Base-by-base conservation (phyloP, 345 rosid genomes). In the Combretum micranthum region DNA sequence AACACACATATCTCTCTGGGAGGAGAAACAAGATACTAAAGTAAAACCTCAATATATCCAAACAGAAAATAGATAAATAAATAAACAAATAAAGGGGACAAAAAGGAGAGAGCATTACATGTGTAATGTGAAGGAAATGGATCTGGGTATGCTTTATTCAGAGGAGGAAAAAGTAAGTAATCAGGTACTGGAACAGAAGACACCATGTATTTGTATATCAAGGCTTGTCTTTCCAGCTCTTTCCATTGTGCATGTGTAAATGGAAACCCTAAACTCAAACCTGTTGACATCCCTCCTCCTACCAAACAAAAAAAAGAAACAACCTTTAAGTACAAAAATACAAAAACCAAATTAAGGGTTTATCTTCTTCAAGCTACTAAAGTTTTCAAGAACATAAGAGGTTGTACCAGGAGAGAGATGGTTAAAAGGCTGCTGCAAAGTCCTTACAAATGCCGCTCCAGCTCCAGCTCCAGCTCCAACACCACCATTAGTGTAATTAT, bases 181-280 rank as follows among this genome's bases (percentile, higher is more conserved):
- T 69, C 69, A 52, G 99, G 99, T 47, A 93, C 83, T n/a, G 97
- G 88, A 67, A 76, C 44, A 42, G 89, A 83, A 20, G 94, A 91
- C 77, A 78, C 72, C 91, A 93, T 77, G 83, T 79, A 80, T 75
- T 85, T 89, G 76, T 71, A 86, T 26, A 93, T 82, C 80, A 85
- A 75, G 13, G 90, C 87, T 73, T 93, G 99, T 59, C 89, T 85
- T 79, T 81, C 83, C 4, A 93, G 78, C 74, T 93, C 99, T 45
- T 78, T 79, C 69, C 78, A 63, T 74, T 93, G 99, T 22, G 86
- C 82, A 62, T 70, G 73, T 37, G 99, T 86, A 51, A 93, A 93
- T 42, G 91, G 97, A 69, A 65, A 70, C 21, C 61, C 79, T 57
- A 57, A 50, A 51, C 64, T 11, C 60, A 57, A 50, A 51, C 64